These are phyloP conservation scores for Scleroderma bovista DNA, from an alignment of 768 basidiomycete species.

Conservation along the genomic window DNA sequence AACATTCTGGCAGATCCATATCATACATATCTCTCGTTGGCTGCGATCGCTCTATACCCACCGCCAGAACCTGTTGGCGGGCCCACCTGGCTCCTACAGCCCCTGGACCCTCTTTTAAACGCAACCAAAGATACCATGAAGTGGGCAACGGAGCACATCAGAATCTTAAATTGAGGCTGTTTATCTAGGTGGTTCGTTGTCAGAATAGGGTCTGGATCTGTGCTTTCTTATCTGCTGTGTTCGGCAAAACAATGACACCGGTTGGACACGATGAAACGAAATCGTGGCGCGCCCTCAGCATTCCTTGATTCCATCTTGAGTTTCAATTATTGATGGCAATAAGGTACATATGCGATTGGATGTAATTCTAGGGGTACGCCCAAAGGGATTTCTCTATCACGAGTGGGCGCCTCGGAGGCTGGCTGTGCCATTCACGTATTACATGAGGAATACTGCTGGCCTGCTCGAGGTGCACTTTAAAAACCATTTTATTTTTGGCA, in stretches of 20 bases:
- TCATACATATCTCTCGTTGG: slow-evolving; percentile 89
- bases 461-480: neutral
- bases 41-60: slow-evolving; percentile 67
- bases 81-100: slow-evolving; percentile 50
- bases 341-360: too few species aligned
- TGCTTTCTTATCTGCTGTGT: neutral
- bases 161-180: slow-evolving; percentile 11
- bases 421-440: slow-evolving; percentile 1
- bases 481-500: neutral
- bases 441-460: neutral
- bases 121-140: slow-evolving; percentile 54
- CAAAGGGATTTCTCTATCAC: neutral
- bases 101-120: slow-evolving; percentile 69
- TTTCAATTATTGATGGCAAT: neutral
- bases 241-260: too few species aligned
- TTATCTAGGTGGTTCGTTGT: slow-evolving; percentile 1
- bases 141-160: slow-evolving; percentile 64
- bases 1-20: slow-evolving; percentile 67
- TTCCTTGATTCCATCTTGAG: neutral
- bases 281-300: neutral
- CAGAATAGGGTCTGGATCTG: too few species aligned
- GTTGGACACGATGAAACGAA: neutral
- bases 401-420: neutral
- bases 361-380: neutral
- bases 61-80: slow-evolving; percentile 29